A percentile compares a stretch with the other conserved stretches of the same genome.
Conservation (phyloP, 2,329 filamentous ascomycete genomes). For the Botrytis galanthina region DNA sequence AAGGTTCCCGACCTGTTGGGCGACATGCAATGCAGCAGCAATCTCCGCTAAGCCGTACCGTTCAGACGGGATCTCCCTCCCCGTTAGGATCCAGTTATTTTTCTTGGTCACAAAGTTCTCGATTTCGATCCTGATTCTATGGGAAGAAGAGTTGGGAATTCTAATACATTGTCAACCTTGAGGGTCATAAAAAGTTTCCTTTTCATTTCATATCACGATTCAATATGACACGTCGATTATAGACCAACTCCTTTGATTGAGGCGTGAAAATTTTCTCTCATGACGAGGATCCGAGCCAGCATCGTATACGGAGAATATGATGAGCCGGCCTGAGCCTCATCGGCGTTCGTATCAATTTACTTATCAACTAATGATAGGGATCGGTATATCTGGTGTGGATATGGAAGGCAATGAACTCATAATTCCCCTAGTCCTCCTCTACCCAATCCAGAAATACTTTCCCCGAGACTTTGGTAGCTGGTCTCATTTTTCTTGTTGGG, state of each 20-base stretch:
- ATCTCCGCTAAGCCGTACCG: conserved; percentile 18
- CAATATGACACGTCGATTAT: conserved; percentile 7
- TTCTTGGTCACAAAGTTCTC: conserved; percentile 9
- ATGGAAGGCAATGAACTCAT: not conserved
- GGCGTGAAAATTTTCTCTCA: not conserved
- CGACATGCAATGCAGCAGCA: conserved; percentile 20
- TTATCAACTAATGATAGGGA: conserved; percentile 17
- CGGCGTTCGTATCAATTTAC: conserved; percentile 12
- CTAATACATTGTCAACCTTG: not conserved
- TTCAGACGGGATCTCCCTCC: conserved; percentile 14
- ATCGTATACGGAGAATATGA: not conserved
- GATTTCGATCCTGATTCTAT: conserved; percentile 2
- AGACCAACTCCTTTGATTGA: not conserved
- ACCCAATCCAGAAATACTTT: not conserved
- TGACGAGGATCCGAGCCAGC: not conserved
- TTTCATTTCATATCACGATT: not conserved
- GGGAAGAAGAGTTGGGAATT: not conserved
- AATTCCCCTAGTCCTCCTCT: not conserved
- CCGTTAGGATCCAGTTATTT: conserved; percentile 6
- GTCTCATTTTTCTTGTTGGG: conserved; percentile 10
- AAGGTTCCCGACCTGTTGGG: conserved; percentile 17
- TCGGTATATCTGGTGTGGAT: conserved; percentile 1
- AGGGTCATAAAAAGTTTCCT: not conserved
- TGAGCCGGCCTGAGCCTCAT: conserved; percentile 17
- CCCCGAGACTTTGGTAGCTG: conserved; percentile 7